Percentiles rank a stretch among this genome's conserved stretches.
Evolutionary conservation across 2,329 filamentous ascomycete species (phyloP).

Genomic region (Aotearoamyces nothofagi): DNA sequence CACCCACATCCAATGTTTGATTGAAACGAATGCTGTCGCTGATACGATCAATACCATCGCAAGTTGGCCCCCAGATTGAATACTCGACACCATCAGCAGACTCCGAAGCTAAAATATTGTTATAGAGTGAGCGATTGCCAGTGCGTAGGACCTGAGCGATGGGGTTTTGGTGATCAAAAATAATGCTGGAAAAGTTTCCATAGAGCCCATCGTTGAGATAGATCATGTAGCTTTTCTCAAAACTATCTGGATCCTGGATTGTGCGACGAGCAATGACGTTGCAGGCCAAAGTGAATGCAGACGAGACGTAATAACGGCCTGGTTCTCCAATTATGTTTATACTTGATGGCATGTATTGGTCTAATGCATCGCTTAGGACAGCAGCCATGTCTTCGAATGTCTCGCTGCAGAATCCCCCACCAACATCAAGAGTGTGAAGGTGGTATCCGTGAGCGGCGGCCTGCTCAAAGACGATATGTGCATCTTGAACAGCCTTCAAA

Average conservation of each 20-base stretch:
- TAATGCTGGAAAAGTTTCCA: slow-evolving; percentile 97
- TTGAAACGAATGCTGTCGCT: slow-evolving; percentile 64
- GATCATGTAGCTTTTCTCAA: slow-evolving; percentile 74
- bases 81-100: slow-evolving; percentile 54
- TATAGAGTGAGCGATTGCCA: slow-evolving; percentile 40
- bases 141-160: slow-evolving; percentile 65
- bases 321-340: slow-evolving; percentile 90
- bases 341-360: slow-evolving; percentile 66
- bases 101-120: slow-evolving; percentile 33
- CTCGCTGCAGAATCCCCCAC: slow-evolving; percentile 82
- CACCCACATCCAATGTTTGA: slow-evolving; percentile 72
- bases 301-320: slow-evolving; percentile 88
- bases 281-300: slow-evolving; percentile 86
- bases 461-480: slow-evolving; percentile 77
- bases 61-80: slow-evolving; percentile 96
- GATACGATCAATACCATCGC: slow-evolving; percentile 95
- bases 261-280: slow-evolving; percentile 93
- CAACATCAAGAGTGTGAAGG: slow-evolving; percentile 82
- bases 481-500: slow-evolving; percentile 79
- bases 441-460: slow-evolving; percentile 61
- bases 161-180: slow-evolving; percentile 95
- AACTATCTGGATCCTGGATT: slow-evolving; percentile 53
- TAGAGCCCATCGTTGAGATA: slow-evolving; percentile 98
- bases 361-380: slow-evolving; percentile 64
- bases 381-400: slow-evolving; percentile 84